Evolutionary conservation across 2,329 filamentous ascomycete genomes (phyloP).

Genomic region (Penicillium corylophilum): DNA sequence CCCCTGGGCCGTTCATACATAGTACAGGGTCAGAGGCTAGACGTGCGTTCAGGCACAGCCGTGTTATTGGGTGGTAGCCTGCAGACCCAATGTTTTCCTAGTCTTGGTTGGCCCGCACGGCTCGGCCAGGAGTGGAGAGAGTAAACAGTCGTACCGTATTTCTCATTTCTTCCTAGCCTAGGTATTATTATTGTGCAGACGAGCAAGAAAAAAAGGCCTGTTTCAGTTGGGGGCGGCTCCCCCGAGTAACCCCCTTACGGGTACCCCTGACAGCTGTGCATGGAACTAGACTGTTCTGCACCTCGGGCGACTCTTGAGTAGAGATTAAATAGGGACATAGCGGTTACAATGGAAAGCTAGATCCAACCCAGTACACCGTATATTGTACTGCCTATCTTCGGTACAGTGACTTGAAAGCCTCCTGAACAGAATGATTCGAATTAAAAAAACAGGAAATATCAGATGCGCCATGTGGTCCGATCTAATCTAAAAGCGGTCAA

Average conservation of each 20-base stretch:
- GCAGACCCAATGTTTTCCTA: constrained; percentile 1
- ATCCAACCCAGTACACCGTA: not conserved
- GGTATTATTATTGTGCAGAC: no score
- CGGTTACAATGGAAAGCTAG: not conserved
- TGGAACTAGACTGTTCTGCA: not conserved
- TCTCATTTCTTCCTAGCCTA: no score
- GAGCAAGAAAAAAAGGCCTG: not conserved
- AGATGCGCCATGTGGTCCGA: constrained; percentile 18
- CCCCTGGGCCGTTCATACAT: not conserved
- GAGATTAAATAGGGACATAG: not conserved
- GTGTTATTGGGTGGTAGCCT: constrained; percentile 7
- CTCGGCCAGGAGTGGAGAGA: constrained; percentile 6
- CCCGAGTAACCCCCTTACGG: not conserved
- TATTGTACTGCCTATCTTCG: not conserved
- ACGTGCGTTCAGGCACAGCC: constrained; percentile 17
- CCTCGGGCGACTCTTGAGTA: not conserved
- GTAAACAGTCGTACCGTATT: not conserved
- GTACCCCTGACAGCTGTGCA: not conserved
- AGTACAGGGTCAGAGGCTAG: constrained; percentile 10
- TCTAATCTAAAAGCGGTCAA: constrained; percentile 11
- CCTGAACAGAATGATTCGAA: not conserved
- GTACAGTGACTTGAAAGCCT: not conserved
- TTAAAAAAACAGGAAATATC: constrained; percentile 15
- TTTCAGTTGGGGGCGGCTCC: not conserved
- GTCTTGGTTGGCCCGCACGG: constrained; percentile 17